phyloP scores from a whole-genome alignment of 2,329 filamentous ascomycete species.

The Verticillium zaregamsianum region DNA sequence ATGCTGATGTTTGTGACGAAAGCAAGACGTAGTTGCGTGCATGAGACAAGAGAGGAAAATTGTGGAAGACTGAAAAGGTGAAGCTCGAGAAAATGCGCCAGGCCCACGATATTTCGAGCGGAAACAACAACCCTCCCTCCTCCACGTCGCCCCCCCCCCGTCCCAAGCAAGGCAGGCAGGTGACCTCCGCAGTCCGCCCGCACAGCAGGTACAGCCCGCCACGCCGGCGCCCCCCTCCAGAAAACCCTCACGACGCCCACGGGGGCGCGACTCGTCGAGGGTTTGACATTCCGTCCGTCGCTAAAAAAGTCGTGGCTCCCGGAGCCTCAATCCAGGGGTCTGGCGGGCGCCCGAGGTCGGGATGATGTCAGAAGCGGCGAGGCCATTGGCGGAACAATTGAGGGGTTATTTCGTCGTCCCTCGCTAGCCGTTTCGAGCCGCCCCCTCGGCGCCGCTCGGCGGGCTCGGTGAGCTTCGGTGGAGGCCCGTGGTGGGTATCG shows the following conservation, averaged over 20 bases:
- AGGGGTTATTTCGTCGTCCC: conserved; percentile 6
- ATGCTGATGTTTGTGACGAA: not conserved
- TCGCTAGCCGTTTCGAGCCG: not conserved
- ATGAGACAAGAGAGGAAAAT: not conserved
- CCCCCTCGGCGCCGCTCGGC: not conserved
- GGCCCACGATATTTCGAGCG: not conserved
- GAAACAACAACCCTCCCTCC: not conserved
- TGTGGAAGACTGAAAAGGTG: not conserved
- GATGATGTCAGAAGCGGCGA: conserved; percentile 13
- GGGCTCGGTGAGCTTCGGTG: not conserved
- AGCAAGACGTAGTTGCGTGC: not conserved
- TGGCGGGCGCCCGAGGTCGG: conserved; percentile 6
- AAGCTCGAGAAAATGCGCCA: not conserved
- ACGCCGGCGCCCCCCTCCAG: not conserved
- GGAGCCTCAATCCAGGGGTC: conserved; percentile 6
- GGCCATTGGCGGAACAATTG: conserved; percentile 15
- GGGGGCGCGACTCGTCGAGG: not conserved
- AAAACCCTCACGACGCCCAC: not conserved
- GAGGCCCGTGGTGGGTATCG: not conserved
- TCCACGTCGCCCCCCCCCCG: not conserved
- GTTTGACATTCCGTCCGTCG: not conserved
- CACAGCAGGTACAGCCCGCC: not conserved
- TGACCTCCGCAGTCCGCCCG: not conserved
- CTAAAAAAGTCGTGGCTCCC: not conserved
- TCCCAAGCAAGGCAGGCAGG: not conserved